Evolutionary conservation across 352 stramenopile species (phyloP).

Genomic region (Globisporangium recalcitrans): DNA sequence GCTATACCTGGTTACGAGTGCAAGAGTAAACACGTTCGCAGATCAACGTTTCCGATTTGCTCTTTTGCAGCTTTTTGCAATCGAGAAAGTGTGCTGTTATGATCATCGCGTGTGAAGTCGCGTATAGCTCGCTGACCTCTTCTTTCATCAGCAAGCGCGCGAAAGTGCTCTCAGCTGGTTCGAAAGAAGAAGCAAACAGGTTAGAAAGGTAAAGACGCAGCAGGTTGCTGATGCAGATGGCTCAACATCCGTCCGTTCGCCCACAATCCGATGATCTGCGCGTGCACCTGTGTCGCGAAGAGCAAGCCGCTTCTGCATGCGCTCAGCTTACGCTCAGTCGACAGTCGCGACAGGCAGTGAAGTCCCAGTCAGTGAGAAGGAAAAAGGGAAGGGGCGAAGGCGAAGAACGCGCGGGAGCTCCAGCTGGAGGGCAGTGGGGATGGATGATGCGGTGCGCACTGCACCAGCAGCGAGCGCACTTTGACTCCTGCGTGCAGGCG

Average conservation of each 20-base stretch:
- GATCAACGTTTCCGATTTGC: not conserved
- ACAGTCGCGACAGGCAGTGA: not conserved
- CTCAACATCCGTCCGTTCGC: conserved; percentile 4
- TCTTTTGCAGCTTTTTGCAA: no score
- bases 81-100: not conserved
- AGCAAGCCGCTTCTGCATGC: not conserved
- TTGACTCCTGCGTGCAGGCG: not conserved
- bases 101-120: no score
- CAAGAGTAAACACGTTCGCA: no score
- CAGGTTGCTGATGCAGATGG: not conserved
- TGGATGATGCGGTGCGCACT: not conserved
- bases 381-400: not conserved
- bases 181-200: not conserved
- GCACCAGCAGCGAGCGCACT: not conserved
- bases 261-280: conserved; percentile 1
- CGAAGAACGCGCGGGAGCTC: conserved; percentile 4
- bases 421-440: not conserved
- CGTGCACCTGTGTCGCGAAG: not conserved
- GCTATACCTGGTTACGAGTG: no score
- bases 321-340: not conserved
- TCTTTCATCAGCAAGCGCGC: not conserved
- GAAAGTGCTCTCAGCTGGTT: conserved; percentile 2
- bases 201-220: conserved; percentile 6
- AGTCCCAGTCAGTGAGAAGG: not conserved
- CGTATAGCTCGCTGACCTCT: not conserved